Evolutionary conservation across 1,284 basidiomycete genomes (phyloP), one percentile per base, ranked within the genome.

Genomic region (Cerioporus squamosus): DNA sequence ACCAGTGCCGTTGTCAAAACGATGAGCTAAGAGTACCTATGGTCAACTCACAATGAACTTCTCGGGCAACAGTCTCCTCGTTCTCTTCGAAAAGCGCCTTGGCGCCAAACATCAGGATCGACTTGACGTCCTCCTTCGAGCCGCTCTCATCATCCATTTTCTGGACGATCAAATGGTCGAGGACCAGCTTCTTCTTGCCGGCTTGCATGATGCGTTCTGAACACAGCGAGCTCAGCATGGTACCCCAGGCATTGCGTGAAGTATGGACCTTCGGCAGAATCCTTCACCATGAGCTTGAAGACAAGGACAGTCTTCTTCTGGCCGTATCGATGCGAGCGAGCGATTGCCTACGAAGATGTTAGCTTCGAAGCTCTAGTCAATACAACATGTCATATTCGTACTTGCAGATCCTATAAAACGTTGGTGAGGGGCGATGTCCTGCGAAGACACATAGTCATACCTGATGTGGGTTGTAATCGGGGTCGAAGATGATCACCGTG

Each of bases 401-500:
- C 88, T 82, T 91, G 89, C 47, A 91, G 75, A 73, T 91, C 89
- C 87, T 86, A 64, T 15, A 33, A 50, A 18, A 33, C 7, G 12
- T 53, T 50, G 7, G 44, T 57, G 52, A 55, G 31, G 44, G 53
- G 23, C 33, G 18, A 7, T 5, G 3, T 12, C 7, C 51, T 24
- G 17, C 12, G 58, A 39, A 23, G 31, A 10, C 23, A 22, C 18
- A 40, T 60, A 24, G 44, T 47, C 79, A 33, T 55, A 87, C 91
- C 75, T 93, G 89, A 74, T 97, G 95, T 15, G 95, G 95, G 68
- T 98, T 98, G 75, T 95, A 98, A 76, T 98, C 95, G 0, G 93
- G 91, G 69, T 96, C 95, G 66, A 88, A 91, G 51, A 98, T 88
- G 58, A 98, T 95, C 45, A 98, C 95, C 1, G 93, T 95, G 67